phyloP scores from a whole-genome alignment of 2,329 filamentous ascomycete genomes.

The Aspergillus sp. region DNA sequence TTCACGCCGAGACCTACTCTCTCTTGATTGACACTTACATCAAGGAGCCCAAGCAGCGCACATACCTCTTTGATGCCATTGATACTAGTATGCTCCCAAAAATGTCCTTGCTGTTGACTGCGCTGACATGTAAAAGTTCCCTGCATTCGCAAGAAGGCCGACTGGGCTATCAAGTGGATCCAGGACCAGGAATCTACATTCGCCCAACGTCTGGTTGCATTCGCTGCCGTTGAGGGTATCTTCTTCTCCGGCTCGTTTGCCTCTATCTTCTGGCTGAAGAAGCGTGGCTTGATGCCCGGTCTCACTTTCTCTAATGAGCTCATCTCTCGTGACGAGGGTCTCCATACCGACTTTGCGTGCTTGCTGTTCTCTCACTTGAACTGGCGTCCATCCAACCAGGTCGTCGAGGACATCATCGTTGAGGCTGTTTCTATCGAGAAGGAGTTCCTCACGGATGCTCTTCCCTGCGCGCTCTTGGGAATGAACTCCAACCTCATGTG shows the following conservation, averaged over 20 bases:
- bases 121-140: constrained; percentile 62
- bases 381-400: constrained; percentile 78
- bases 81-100: constrained; percentile 75
- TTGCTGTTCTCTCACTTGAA: constrained; percentile 96
- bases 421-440: constrained; percentile 95
- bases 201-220: constrained; percentile 91
- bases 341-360: constrained; percentile 99
- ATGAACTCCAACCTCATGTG: constrained; percentile 99
- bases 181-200: constrained; percentile 90
- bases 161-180: constrained; percentile 97
- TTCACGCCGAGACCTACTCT: constrained; percentile 99
- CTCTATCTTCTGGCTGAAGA: constrained; percentile 99
- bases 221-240: constrained; percentile 97
- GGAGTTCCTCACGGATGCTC: constrained; percentile 94
- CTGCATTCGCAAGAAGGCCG: constrained; percentile 96
- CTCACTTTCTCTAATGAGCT: constrained; percentile 99
- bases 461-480: constrained; percentile 88
- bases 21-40: constrained; percentile 99
- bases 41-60: constrained; percentile 92
- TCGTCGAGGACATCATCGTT: constrained; percentile 83
- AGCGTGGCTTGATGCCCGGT: constrained; percentile 97
- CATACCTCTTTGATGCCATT: constrained; percentile 96
- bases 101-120: not conserved
- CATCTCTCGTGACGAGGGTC: constrained; percentile 98
- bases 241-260: constrained; percentile 99